Conservation (phyloP, 1,284 basidiomycete genomes). For the Cryptococcus depauperatus region DNA sequence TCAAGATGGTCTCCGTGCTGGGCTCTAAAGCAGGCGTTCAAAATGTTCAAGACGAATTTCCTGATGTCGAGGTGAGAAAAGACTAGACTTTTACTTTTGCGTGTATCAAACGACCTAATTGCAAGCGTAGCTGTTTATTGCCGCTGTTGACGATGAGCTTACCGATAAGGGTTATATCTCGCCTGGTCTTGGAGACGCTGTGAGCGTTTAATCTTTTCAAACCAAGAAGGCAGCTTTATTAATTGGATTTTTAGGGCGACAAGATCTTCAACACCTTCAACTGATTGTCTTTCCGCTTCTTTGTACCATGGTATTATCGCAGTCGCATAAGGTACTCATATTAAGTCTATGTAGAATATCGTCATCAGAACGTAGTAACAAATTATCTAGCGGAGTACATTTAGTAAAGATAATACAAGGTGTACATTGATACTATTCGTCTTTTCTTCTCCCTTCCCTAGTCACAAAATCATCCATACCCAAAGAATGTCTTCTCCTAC, state of each 20-base stretch:
- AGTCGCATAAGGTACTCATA: no score
- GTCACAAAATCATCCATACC: conserved; percentile 17
- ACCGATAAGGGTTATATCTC: conserved; percentile 67
- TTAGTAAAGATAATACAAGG: no score
- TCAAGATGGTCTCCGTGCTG: conserved; percentile 77
- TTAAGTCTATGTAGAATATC: no score
- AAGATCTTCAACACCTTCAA: not conserved
- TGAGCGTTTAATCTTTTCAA: conserved; percentile 43
- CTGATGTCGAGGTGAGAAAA: conserved; percentile 64
- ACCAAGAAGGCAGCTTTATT: not conserved
- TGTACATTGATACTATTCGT: not conserved
- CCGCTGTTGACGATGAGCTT: conserved; percentile 65
- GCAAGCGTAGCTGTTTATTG: conserved; percentile 63
- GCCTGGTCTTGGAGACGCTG: conserved; percentile 83
- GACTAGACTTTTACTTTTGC: not conserved
- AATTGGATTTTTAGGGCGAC: not conserved
- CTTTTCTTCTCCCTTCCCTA: not conserved
- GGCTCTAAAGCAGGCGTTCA: conserved; percentile 68
- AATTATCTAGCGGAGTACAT: no score
- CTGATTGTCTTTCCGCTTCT: not conserved
- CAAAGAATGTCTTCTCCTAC: conserved; percentile 23
- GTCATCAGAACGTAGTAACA: no score
- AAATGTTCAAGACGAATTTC: conserved; percentile 59
- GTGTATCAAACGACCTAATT: not conserved
- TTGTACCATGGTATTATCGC: not conserved